These are phyloP conservation scores for Pythium utonaiense DNA, from an alignment of 352 stramenopile genomes.

Conservation along the genomic window DNA sequence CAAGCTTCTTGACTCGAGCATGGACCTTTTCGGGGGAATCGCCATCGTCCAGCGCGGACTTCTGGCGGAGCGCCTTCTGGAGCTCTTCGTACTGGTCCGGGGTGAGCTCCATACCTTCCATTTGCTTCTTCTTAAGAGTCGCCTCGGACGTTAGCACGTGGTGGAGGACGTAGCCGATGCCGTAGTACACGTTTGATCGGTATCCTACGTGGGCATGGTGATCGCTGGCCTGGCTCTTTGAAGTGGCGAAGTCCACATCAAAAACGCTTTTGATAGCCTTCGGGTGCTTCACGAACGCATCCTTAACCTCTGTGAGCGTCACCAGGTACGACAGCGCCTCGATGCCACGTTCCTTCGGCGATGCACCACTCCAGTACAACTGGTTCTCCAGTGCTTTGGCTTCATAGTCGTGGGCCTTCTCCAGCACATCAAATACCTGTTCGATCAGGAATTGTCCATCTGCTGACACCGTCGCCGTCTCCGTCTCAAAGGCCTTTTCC, in stretches of 20 bases:
- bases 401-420: constrained; percentile 54
- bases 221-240: constrained; percentile 21
- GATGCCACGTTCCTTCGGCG: constrained; percentile 74
- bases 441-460: constrained; percentile 67
- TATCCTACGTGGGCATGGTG: constrained; percentile 46
- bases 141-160: constrained; percentile 92
- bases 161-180: constrained; percentile 93
- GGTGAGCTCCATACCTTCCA: constrained; percentile 95
- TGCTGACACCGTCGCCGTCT: constrained; percentile 22
- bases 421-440: constrained; percentile 72
- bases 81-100: constrained; percentile 98
- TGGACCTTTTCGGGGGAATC: constrained; percentile 79
- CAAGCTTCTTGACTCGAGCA: constrained; percentile 49
- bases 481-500: constrained; percentile 74
- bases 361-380: constrained; percentile 65
- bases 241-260: constrained; percentile 51
- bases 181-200: constrained; percentile 89
- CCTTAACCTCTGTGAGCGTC: constrained; percentile 77
- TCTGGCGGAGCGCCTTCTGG: constrained; percentile 91
- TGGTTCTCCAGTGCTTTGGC: constrained; percentile 34
- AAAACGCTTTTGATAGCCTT: constrained; percentile 69
- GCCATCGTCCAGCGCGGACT: constrained; percentile 91
- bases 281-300: constrained; percentile 60
- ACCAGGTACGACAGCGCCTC: constrained; percentile 85
- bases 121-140: constrained; percentile 94